phyloP scores from a whole-genome alignment of 768 basidiomycete species.

The Coprinellus aureogranulatus region DNA sequence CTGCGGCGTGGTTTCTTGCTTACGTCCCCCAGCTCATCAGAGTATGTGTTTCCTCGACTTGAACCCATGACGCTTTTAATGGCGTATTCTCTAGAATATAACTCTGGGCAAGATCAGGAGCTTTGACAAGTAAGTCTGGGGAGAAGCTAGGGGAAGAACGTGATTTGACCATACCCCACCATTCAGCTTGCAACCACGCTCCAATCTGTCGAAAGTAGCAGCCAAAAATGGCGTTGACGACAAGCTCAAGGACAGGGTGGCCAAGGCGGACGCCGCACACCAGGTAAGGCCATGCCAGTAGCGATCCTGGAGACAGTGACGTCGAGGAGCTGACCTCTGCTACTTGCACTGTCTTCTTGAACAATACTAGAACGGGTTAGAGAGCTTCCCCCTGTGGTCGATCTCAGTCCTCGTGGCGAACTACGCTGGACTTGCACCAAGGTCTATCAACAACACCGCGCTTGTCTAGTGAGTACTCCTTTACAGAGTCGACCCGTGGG shows the following conservation, averaged over 20 bases:
- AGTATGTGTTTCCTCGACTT: constrained; percentile 8
- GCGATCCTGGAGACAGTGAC: not conserved
- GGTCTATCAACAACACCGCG: constrained; percentile 1
- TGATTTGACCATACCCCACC: not conserved
- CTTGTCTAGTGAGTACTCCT: not conserved
- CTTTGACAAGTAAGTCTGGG: constrained; percentile 16
- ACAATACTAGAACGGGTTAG: constrained; percentile 1
- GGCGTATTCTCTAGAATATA: not conserved
- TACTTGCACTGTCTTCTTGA: not conserved
- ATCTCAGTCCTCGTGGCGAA: constrained; percentile 3
- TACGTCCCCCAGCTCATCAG: constrained; percentile 23
- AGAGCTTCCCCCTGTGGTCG: constrained; percentile 6
- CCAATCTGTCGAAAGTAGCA: not conserved
- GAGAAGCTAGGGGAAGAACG: not conserved
- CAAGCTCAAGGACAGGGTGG: not conserved
- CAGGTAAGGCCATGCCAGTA: not conserved
- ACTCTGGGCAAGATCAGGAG: constrained; percentile 21
- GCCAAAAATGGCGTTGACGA: not conserved
- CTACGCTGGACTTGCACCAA: constrained; percentile 1
- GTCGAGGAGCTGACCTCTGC: not conserved
- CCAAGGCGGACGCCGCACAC: constrained; percentile 1
- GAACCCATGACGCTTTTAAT: not conserved
- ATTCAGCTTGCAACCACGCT: not conserved
- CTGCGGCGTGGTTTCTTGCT: constrained; percentile 22
- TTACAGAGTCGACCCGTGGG: not conserved